Base-by-base conservation (phyloP, 176 grass and related monocot species). In the Carex cristatella region DNA sequence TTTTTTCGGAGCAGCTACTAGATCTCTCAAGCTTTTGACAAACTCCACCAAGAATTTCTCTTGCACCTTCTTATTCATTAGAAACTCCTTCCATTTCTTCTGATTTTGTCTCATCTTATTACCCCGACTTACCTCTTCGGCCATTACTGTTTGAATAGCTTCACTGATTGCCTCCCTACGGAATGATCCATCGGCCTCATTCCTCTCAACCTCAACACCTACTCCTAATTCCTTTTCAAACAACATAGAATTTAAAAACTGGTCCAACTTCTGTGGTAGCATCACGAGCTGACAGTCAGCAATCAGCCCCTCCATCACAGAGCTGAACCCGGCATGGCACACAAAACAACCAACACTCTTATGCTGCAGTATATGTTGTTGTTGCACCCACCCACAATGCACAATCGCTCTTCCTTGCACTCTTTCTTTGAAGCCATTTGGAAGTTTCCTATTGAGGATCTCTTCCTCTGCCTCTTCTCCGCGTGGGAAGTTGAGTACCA, bases 281-380 rank as follows among this genome's bases (percentile, higher is more conserved):
- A 48, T 1, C 44, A 87, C 90, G 0, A 92, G 78, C 12, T 62
- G 23, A 23, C 87, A 87, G n/a, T 72, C 76, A 1, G 90, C 74
- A 32, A 83, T 48, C 60, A 92, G 46, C 1, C 37, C 87, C 68
- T 92, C 90, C 44, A 87, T 42, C 13, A 87, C n/a, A 61, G 89
- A 94, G 86, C 89, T 91, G 33, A 89, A 38, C 10, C 89, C 87
- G 4, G 88, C 69, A 72, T 90, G 91, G 82, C 80, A 87, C 4
- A 92, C 27, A 86, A 90, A 92, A 84, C 88, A 90, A 0, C 91
- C 91, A 3, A 90, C 88, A 61, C 83, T 84, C 3, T 48, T 78
- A 74, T 90, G 91, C 7, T 7, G 44, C 44, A 46, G 44, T 46
- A 46, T 46, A 46, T 46, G 44, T 8, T 46, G 44, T 46, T 91